These are phyloP conservation scores for Metarhizium sp. DNA, from an alignment of 2,329 filamentous ascomycete species.

Conservation along the genomic window DNA sequence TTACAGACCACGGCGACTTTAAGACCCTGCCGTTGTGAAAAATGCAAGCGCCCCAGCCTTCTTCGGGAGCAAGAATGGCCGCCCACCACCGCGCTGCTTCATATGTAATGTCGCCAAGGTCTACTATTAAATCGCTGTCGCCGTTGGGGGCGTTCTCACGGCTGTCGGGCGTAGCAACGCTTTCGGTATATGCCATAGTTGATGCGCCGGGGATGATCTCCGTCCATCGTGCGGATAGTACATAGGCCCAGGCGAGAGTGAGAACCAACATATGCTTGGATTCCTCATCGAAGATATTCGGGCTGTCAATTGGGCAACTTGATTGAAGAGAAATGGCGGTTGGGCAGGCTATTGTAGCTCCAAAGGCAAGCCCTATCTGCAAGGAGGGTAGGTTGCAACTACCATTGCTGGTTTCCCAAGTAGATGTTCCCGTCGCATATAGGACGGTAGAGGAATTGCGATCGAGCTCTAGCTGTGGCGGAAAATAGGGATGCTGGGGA, in stretches of 20 bases:
- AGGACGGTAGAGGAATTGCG: background rate
- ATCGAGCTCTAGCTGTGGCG: background rate
- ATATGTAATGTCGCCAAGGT: slow-evolving; percentile 2
- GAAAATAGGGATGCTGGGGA: background rate
- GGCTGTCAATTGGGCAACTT: background rate
- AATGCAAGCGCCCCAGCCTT: slow-evolving; percentile 4
- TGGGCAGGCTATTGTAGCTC: background rate
- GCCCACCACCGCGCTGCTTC: slow-evolving; percentile 5
- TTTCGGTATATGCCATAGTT: slow-evolving; percentile 3
- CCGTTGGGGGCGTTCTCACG: background rate
- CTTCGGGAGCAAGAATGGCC: slow-evolving; percentile 4
- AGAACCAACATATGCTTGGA: slow-evolving; percentile 3
- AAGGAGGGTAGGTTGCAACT: background rate
- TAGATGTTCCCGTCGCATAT: background rate
- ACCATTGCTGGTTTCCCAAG: background rate
- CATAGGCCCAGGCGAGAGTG: slow-evolving; percentile 10
- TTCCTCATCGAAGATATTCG: background rate
- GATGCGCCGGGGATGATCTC: slow-evolving; percentile 6
- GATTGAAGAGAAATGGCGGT: background rate
- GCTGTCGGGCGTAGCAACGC: background rate
- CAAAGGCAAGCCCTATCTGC: background rate
- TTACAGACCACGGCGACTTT: slow-evolving; percentile 6
- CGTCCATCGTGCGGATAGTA: slow-evolving; percentile 9
- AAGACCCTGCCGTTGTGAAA: slow-evolving; percentile 1
- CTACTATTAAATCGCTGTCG: background rate